Evolutionary conservation across 2,329 filamentous ascomycete genomes (phyloP), one percentile per base, ranked within the genome.

Genomic region (Sporothrix mexicana): DNA sequence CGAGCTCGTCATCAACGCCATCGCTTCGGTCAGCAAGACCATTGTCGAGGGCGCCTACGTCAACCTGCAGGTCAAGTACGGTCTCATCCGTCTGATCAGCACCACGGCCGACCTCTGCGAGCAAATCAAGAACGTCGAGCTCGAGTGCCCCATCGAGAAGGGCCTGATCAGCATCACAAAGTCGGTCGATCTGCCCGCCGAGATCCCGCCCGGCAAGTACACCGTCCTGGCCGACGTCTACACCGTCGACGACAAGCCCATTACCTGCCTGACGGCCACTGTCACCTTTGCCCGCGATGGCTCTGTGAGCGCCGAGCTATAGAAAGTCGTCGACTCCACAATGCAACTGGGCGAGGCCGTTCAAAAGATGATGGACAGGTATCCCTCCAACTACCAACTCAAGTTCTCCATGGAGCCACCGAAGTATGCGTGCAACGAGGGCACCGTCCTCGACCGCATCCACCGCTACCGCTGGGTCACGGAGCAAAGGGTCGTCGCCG

Each of bases 191-290:
- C 86, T 99, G 74, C 96, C 96, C 70, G 88, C 86, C 77, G 88
- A 97, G 82, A 96, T 98, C 76, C 95, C 95, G 80, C 92, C 93
- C 94, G 96, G 95, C 80, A 95, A 90, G 79, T 99, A 98, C 87
- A 92, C 88, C 20, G 96, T 99, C 49, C 83, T 91, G 53, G 96
- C 95, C 57, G 93, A 98, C 80, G 95, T 97, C 67, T 92, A 89
- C 82, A 94, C 89, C 77, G 86, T 85, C 74, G 90, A 97, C 69
- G 86, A 88, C 73, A 85, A 90, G 76, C 90, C 90, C 79, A 92
- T 99, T 76, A 97, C 95, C 74, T 99, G 96, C 83, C 86, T 99
- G 79, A 91, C 91, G 72, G 94, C 94, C 25, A 88, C 85, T 7
- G 89, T 96, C 73, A 80, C 82, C 61, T 95, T 96, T 80, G 83